Conservation (phyloP, 2,329 filamentous ascomycete genomes). For the Hypoxylon sp. region DNA sequence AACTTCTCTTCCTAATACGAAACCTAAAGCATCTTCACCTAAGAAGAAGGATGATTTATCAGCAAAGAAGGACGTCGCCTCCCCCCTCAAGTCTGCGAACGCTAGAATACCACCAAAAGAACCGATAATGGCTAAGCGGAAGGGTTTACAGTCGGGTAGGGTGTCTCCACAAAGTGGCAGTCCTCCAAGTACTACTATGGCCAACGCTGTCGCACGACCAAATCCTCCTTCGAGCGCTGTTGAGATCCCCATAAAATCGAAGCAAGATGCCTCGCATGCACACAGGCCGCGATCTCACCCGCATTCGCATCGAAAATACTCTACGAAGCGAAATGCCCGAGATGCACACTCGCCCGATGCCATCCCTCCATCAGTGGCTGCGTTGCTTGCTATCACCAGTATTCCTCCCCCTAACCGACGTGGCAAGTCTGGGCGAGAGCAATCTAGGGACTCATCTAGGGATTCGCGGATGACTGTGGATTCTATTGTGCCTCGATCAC, state of each 20-base stretch:
- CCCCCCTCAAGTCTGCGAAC: slow-evolving; percentile 41
- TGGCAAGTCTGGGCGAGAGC: slow-evolving; percentile 54
- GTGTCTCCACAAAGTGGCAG: slow-evolving; percentile 48
- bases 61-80: slow-evolving; percentile 41
- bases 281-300: slow-evolving; percentile 58
- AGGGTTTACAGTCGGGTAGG: slow-evolving; percentile 46
- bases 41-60: slow-evolving; percentile 54
- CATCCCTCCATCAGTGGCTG: slow-evolving; percentile 72
- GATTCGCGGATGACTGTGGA: slow-evolving; percentile 66
- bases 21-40: slow-evolving; percentile 35
- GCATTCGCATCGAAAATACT: slow-evolving; percentile 55
- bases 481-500: slow-evolving; percentile 68
- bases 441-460: slow-evolving; percentile 43
- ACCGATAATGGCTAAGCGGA: slow-evolving; percentile 50
- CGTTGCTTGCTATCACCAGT: slow-evolving; percentile 72
- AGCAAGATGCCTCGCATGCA: slow-evolving; percentile 56
- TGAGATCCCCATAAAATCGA: slow-evolving; percentile 66
- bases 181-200: slow-evolving; percentile 53
- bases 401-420: slow-evolving; percentile 67
- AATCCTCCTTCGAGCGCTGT: slow-evolving; percentile 66
- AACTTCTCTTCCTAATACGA: slow-evolving; percentile 41
- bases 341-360: slow-evolving; percentile 67
- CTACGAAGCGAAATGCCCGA: slow-evolving; percentile 54
- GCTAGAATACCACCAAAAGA: slow-evolving; percentile 45
- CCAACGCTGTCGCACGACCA: slow-evolving; percentile 54